These are phyloP conservation scores for Diaporthe vexans DNA, from an alignment of 2,329 filamentous ascomycete genomes.

Conservation along the genomic window DNA sequence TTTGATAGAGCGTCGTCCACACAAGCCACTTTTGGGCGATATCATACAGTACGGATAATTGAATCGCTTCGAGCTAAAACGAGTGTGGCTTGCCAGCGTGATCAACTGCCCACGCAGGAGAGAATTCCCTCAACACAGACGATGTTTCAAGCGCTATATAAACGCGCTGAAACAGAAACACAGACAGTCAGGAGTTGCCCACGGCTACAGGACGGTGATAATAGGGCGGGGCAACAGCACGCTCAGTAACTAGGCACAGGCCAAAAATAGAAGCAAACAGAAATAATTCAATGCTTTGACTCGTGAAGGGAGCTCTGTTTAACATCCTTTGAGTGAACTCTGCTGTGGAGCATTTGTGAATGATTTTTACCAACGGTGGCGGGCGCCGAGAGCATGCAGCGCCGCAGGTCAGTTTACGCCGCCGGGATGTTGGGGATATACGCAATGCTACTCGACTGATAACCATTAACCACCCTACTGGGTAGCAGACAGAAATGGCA, in stretches of 20 bases:
- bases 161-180: slow-evolving; percentile 17
- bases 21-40: neutral
- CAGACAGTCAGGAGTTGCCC: neutral
- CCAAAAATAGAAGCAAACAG: slow-evolving; percentile 11
- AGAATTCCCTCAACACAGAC: neutral
- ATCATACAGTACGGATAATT: neutral
- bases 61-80: neutral
- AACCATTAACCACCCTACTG: neutral
- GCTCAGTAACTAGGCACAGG: neutral
- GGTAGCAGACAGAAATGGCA: neutral
- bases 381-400: neutral
- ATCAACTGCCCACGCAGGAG: neutral
- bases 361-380: neutral
- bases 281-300: neutral
- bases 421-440: neutral
- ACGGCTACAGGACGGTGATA: neutral
- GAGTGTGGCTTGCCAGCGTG: neutral
- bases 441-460: neutral
- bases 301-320: neutral
- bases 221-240: neutral
- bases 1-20: too few species aligned
- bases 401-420: neutral
- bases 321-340: neutral
- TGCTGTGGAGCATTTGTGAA: neutral
- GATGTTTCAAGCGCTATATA: slow-evolving; percentile 27